A percentile compares a stretch with the other conserved stretches of the same genome.
Evolutionary conservation across 1,284 basidiomycete genomes (phyloP).

Genomic region (Cystobasidium pallidum): DNA sequence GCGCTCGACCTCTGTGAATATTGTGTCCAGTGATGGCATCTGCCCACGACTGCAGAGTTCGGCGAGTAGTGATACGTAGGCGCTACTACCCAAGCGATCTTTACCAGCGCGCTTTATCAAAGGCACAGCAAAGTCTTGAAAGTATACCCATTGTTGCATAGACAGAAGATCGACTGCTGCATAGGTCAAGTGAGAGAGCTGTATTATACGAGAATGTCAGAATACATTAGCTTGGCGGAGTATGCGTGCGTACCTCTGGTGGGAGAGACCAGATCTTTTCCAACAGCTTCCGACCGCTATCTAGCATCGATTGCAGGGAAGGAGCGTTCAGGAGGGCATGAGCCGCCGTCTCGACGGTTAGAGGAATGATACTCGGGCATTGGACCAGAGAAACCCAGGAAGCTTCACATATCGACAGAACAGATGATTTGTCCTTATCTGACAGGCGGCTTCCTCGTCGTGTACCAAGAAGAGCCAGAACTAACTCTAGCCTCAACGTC

Average conservation of each 20-base stretch:
- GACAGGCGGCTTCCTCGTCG: conserved; percentile 18
- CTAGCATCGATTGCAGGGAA: conserved; percentile 20
- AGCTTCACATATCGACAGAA: background rate
- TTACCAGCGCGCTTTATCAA: conserved; percentile 2
- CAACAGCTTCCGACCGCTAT: conserved; percentile 20
- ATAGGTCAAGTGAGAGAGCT: conserved; percentile 3
- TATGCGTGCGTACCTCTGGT: background rate
- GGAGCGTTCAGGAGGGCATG: conserved; percentile 24
- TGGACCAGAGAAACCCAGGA: background rate
- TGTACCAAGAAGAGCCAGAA: conserved; percentile 2
- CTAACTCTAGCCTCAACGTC: background rate
- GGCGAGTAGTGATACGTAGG: conserved; percentile 21
- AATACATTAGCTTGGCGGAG: background rate
- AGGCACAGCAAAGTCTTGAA: conserved; percentile 31
- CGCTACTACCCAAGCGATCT: background rate
- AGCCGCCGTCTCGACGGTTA: background rate
- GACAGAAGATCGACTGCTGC: conserved; percentile 17
- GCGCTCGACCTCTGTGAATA: background rate
- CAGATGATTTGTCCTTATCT: conserved; percentile 12
- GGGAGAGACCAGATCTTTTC: conserved; percentile 17
- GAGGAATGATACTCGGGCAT: background rate
- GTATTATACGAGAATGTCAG: background rate
- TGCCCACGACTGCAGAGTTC: background rate
- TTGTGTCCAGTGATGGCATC: conserved; percentile 1
- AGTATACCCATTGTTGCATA: conserved; percentile 30